These are phyloP conservation scores for Trichomonas gallinae DNA, from an alignment of 208 protist species.

Conservation along the genomic window DNA sequence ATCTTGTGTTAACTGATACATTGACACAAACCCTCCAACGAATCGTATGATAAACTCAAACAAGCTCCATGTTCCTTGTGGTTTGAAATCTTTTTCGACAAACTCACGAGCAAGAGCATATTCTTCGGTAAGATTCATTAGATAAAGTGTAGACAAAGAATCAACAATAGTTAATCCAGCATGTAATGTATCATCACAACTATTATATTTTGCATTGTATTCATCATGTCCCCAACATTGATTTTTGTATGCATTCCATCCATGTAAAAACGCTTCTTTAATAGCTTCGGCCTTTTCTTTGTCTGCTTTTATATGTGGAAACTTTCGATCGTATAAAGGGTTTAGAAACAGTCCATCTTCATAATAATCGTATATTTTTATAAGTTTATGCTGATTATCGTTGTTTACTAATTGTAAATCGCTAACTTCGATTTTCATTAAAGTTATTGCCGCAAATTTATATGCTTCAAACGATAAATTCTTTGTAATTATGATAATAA, in stretches of 20 bases:
- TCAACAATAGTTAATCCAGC: neutral
- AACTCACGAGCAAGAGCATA: neutral
- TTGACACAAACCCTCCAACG: slow-evolving; percentile 54
- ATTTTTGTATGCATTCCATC: neutral
- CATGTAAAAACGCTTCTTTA: neutral
- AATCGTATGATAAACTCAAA: slow-evolving; percentile 60
- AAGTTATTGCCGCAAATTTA: too few relatives aligned
- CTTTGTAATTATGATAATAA: too few relatives aligned
- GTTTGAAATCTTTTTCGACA: neutral
- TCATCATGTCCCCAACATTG: neutral
- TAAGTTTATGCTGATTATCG: too few relatives aligned
- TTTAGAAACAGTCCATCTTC: too few relatives aligned
- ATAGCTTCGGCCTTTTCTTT: neutral
- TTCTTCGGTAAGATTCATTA: neutral
- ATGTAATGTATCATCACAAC: neutral
- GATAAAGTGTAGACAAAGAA: neutral
- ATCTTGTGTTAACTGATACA: slow-evolving; percentile 48
- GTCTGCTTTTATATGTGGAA: neutral
- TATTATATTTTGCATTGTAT: too few relatives aligned
- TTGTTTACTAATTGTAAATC: too few relatives aligned
- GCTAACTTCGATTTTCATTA: too few relatives aligned
- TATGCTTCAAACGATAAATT: too few relatives aligned
- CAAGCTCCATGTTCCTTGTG: slow-evolving; percentile 20
- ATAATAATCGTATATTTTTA: too few relatives aligned
- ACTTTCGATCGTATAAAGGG: neutral